phyloP scores from a whole-genome alignment of 2,329 filamentous ascomycete genomes.

The Paecilomyces sp. region DNA sequence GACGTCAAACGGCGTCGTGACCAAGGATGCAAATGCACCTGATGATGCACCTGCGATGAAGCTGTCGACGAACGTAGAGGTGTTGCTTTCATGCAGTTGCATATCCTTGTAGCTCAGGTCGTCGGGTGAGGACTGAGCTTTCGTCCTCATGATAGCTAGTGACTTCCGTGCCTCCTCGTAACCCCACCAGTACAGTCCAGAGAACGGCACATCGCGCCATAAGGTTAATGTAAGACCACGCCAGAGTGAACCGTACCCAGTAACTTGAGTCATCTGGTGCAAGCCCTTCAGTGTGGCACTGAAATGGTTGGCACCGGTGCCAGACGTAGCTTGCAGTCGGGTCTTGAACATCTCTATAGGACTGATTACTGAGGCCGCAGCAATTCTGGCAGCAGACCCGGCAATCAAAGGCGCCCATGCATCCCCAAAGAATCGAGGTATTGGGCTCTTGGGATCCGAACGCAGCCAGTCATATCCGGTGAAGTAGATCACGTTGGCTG shows the following conservation, averaged over 20 bases:
- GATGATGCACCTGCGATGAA: constrained; percentile 80
- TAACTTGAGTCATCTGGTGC: constrained; percentile 66
- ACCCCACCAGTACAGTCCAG: constrained; percentile 95
- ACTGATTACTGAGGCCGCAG: constrained; percentile 76
- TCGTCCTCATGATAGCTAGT: constrained; percentile 60
- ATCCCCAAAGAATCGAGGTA: constrained; percentile 57
- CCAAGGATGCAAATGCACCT: constrained; percentile 74
- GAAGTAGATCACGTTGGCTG: constrained; percentile 97
- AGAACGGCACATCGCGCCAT: constrained; percentile 97
- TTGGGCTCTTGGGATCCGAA: constrained; percentile 63
- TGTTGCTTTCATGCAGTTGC: constrained; percentile 62
- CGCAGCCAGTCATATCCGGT: constrained; percentile 96
- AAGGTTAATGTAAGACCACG: constrained; percentile 81
- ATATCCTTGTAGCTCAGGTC: constrained; percentile 7
- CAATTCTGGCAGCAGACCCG: constrained; percentile 67
- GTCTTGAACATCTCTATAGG: constrained; percentile 94
- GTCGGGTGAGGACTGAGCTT: constrained; percentile 27
- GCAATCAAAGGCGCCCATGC: constrained; percentile 72
- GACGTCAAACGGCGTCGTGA: constrained; percentile 94
- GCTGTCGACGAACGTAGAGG: constrained; percentile 75
- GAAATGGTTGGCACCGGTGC: constrained; percentile 58
- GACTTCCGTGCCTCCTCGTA: constrained; percentile 76
- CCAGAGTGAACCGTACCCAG: constrained; percentile 82
- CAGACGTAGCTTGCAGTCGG: constrained; percentile 72
- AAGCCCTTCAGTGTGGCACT: constrained; percentile 70